Conservation (phyloP, 495 filamentous ascomycete genomes). For the Talaromyces thailandensis region DNA sequence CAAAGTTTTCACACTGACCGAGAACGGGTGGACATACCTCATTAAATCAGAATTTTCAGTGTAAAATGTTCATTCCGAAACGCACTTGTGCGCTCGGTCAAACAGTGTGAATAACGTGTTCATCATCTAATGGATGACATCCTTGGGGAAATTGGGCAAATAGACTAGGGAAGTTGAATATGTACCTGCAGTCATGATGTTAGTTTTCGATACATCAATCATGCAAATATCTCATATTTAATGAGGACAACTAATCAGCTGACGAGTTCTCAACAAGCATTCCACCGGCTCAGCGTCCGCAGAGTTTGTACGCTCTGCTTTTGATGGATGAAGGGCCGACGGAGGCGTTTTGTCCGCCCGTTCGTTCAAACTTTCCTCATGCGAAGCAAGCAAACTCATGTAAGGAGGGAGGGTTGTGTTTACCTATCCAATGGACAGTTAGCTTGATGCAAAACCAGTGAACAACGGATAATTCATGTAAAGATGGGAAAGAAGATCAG, state of each 20-base stretch:
- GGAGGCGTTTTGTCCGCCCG: conserved; percentile 94
- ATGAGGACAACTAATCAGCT: conserved; percentile 57
- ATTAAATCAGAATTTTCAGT: conserved; percentile 99
- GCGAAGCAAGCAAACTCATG: conserved; percentile 11
- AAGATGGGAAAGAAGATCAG: conserved; percentile 49
- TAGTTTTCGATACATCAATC: conserved; percentile 10
- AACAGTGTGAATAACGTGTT: conserved; percentile 96
- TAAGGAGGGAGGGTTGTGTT: conserved; percentile 24
- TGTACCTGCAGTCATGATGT: conserved; percentile 7
- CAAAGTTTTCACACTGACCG: conserved; percentile 2
- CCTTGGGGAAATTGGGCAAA: conserved; percentile 5
- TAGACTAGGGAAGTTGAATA: conserved; percentile 14
- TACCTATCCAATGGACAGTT: conserved; percentile 43
- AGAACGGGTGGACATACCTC: conserved; percentile 50
- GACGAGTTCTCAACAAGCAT: conserved; percentile 98
- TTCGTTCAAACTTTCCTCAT: conserved; percentile 96
- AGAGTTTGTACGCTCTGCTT: conserved; percentile 84
- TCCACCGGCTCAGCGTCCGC: conserved; percentile 55
- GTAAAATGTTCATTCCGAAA: conserved; percentile 68
- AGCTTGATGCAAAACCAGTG: conserved; percentile 23
- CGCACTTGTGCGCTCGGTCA: conserved; percentile 53
- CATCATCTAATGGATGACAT: conserved; percentile 51
- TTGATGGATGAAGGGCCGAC: conserved; percentile 49
- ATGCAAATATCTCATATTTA: conserved; percentile 4
- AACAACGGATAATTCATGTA: conserved; percentile 4